These are phyloP conservation scores for Dalechampia spathulata DNA, from an alignment of 441 rosid species.

Conservation along the genomic window DNA sequence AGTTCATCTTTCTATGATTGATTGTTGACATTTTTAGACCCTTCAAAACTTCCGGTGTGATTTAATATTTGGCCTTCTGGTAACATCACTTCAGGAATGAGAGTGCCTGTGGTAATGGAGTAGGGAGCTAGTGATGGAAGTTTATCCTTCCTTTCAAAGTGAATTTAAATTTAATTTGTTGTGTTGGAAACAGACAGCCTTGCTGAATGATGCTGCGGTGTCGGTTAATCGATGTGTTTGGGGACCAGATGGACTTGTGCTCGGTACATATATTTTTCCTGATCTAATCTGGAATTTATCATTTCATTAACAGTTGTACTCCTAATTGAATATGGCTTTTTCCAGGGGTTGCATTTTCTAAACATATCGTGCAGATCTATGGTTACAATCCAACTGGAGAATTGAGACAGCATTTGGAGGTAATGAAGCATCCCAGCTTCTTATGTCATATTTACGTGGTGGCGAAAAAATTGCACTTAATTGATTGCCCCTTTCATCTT, in stretches of 20 bases:
- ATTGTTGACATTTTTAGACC: slow-evolving; percentile 2
- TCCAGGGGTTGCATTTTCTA: slow-evolving; percentile 70
- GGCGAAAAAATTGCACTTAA: slow-evolving; percentile 9
- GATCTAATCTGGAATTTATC: slow-evolving; percentile 1
- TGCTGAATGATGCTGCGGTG: slow-evolving; percentile 34
- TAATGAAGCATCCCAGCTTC: slow-evolving; percentile 5
- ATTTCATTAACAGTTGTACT: slow-evolving; percentile 1
- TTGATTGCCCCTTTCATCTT: slow-evolving; percentile 7
- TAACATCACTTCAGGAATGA: not conserved
- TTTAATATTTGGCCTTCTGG: slow-evolving; percentile 1
- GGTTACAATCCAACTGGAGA: slow-evolving; percentile 43
- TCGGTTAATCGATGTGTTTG: slow-evolving; percentile 43
- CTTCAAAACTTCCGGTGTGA: not conserved
- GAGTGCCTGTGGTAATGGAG: not conserved
- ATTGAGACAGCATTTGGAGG: slow-evolving; percentile 59
- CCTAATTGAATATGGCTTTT: not conserved
- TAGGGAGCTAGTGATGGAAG: not conserved
- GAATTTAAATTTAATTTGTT: not conserved
- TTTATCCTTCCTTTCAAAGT: not conserved
- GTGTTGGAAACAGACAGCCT: slow-evolving; percentile 24
- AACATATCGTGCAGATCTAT: slow-evolving; percentile 67
- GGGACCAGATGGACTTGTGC: slow-evolving; percentile 47
- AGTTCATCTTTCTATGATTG: not conserved
- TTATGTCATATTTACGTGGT: slow-evolving; percentile 10
- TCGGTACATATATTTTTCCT: slow-evolving; percentile 25